Percentiles rank a stretch among this genome's conserved stretches.
Conservation (phyloP, 805 yeast species). For the Candida suzukii region DNA sequence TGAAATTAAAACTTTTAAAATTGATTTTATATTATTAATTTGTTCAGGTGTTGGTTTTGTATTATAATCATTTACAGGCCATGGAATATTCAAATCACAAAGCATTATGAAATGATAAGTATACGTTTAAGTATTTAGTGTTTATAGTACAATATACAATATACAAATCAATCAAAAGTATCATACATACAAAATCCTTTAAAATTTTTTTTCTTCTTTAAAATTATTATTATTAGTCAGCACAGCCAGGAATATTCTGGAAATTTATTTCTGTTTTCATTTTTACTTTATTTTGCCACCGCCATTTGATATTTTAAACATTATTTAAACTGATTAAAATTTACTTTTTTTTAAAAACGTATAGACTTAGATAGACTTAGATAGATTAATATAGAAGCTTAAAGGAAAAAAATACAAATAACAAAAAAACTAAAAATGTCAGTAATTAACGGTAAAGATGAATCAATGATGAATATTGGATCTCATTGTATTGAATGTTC, state of each 20-base stretch:
- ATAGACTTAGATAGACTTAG: neutral
- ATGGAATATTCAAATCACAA: conserved; percentile 65
- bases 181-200: too few relatives aligned
- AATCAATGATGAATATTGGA: conserved; percentile 49
- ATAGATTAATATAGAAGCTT: neutral
- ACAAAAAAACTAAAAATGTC: conserved; percentile 2
- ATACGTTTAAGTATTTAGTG: too few relatives aligned
- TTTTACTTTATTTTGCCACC: neutral
- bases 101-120: conserved; percentile 37
- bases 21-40: conserved; percentile 36
- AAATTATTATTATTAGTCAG: neutral
- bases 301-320: neutral
- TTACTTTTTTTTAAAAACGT: too few relatives aligned
- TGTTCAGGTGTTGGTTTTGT: conserved; percentile 35
- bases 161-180: too few relatives aligned
- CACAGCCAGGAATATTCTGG: too few relatives aligned
- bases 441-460: conserved; percentile 11
- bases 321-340: neutral
- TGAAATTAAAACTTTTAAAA: conserved; percentile 44
- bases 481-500: conserved; percentile 46
- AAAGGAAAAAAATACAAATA: neutral
- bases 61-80: conserved; percentile 54
- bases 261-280: too few relatives aligned
- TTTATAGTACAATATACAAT: too few relatives aligned
- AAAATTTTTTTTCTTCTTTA: neutral